phyloP scores from a whole-genome alignment of 2,329 filamentous ascomycete species.

The Berkeleyomyces basicola region DNA sequence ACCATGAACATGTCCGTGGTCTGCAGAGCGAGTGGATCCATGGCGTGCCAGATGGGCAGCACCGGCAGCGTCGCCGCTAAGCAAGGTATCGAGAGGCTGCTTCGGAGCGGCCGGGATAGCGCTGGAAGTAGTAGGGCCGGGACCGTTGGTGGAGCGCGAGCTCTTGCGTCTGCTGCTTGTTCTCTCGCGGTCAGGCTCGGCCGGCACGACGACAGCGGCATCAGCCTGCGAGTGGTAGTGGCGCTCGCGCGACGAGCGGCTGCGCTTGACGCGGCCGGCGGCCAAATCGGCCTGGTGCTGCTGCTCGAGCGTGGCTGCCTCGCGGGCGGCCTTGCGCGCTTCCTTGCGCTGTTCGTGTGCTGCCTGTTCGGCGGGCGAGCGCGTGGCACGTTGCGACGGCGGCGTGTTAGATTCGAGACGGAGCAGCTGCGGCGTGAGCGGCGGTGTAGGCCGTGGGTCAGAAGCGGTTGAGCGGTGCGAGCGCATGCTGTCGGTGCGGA shows the following conservation, averaged over 20 bases:
- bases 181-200: neutral
- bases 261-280: neutral
- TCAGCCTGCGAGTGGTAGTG: neutral
- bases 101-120: neutral
- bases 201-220: neutral
- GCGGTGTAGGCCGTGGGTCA: neutral
- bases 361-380: neutral
- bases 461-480: conserved; percentile 5
- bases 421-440: neutral
- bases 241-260: neutral
- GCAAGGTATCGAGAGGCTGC: neutral
- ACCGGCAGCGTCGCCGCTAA: neutral
- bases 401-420: conserved; percentile 4
- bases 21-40: neutral
- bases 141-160: neutral
- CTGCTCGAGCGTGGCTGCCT: neutral
- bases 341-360: neutral
- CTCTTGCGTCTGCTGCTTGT: neutral
- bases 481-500: conserved; percentile 8
- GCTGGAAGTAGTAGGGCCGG: neutral
- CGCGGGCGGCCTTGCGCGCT: neutral
- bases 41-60: neutral
- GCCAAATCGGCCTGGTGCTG: neutral
- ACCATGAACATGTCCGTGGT: neutral
- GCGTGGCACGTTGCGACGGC: conserved; percentile 2